Base-by-base conservation (phyloP, 495 filamentous ascomycete genomes). In the Geoglossum glabrum region DNA sequence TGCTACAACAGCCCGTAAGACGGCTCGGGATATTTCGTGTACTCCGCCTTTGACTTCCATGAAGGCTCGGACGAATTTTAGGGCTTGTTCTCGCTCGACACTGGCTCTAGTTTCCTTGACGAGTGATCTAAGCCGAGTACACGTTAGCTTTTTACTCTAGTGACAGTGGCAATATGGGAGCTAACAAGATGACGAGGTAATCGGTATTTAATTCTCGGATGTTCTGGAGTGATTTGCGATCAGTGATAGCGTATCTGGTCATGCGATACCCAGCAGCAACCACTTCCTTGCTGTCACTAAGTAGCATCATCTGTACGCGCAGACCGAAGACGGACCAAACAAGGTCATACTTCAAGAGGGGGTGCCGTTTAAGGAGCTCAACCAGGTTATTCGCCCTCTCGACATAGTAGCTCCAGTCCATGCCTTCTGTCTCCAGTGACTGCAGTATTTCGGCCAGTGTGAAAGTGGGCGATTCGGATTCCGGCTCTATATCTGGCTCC, bases 11-110 rank as follows among this genome's bases (percentile, higher is more conserved):
- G 89, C 86, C 46, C 92, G 77, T 15, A 94, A 80, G 27, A 98
- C 79, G 1, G 84, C 82, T 61, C 83, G 80, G 1, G 90, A 94
- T 55, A 98, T 80, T 66, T 98, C 92, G 49, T 75, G 75, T 6
- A 93, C 84, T 15, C 92, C 92, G 61, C 87, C 87, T 65, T 96
- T 95, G 62, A 98, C 87, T 61, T 97, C 93, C 26, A 98, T 73
- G 67, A 98, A 98, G 7, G 89, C 87, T 58, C 92, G 79, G 26
- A 96, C 86, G 69, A 98, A 96, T 66, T 98, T 98, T 61, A 98
- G 69, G 0, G 92, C 92, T 69, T 98, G 92, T 67, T 98, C 92
- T 50, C 92, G 81, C 70, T 98, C 92, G 47, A 98, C 87, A 65
- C 87, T 92, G 11, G 90, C 84, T 65, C 95, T 96, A 66, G 86